Evolutionary conservation across 352 stramenopile species (phyloP).

Genomic region (Phytophthora colocasiae): DNA sequence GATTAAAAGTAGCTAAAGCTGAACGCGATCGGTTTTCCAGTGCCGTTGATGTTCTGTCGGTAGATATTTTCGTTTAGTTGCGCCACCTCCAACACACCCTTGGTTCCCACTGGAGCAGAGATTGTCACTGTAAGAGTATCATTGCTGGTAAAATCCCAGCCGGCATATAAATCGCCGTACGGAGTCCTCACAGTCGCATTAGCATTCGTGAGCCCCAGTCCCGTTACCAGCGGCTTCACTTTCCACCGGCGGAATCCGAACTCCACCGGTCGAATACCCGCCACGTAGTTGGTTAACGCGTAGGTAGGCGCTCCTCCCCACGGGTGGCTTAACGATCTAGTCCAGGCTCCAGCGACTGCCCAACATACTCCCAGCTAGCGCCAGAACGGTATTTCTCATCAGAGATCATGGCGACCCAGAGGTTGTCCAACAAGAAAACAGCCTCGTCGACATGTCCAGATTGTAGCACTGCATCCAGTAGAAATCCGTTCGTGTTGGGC

Average conservation of each 20-base stretch:
- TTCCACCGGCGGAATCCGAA: constrained; percentile 42
- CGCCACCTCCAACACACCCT: background rate
- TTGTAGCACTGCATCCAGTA: constrained; percentile 34
- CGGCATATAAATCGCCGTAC: constrained; percentile 17
- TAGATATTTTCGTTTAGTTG: no score
- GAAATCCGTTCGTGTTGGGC: constrained; percentile 41
- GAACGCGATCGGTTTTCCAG: no score
- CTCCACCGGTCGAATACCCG: constrained; percentile 29
- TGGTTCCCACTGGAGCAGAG: constrained; percentile 17
- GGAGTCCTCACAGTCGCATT: constrained; percentile 36
- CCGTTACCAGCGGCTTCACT: constrained; percentile 36
- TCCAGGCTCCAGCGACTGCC: constrained; percentile 22
- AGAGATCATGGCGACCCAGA: constrained; percentile 44
- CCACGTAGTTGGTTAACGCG: constrained; percentile 41
- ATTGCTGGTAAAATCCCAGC: constrained; percentile 10
- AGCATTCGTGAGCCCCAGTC: constrained; percentile 27
- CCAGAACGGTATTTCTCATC: constrained; percentile 33
- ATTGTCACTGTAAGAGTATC: constrained; percentile 20
- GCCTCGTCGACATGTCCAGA: constrained; percentile 20
- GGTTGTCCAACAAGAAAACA: constrained; percentile 38
- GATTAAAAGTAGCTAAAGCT: no score
- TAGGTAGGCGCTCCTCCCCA: constrained; percentile 37
- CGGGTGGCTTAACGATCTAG: constrained; percentile 31
- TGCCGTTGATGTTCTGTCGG: no score
- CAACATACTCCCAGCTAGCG: constrained; percentile 40